Evolutionary conservation across 495 filamentous ascomycete species (phyloP).

Genomic region (Geopyxis carbonaria): DNA sequence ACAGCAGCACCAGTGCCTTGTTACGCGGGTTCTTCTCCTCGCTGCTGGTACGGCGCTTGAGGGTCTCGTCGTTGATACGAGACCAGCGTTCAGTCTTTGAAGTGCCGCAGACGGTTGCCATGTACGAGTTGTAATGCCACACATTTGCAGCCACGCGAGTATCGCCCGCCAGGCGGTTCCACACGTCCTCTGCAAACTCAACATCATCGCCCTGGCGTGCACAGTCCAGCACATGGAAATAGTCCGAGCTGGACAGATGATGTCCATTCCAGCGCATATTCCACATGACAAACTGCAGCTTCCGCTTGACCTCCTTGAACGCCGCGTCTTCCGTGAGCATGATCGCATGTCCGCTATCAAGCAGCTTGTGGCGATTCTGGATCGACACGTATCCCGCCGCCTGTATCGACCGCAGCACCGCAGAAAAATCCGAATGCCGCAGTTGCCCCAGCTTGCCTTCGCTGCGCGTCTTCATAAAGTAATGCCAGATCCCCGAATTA

Average conservation of each 20-base stretch:
- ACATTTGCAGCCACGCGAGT: conserved; percentile 31
- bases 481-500: conserved; percentile 12
- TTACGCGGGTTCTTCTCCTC: conserved; percentile 2
- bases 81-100: conserved; percentile 7
- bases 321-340: neutral
- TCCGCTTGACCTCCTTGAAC: conserved; percentile 11
- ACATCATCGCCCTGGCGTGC: conserved; percentile 34
- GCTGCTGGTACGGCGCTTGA: neutral
- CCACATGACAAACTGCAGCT: conserved; percentile 8
- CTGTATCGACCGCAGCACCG: conserved; percentile 13
- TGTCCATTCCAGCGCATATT: conserved; percentile 15
- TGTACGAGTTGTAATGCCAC: conserved; percentile 40
- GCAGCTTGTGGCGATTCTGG: conserved; percentile 10
- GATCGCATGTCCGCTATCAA: conserved; percentile 1
- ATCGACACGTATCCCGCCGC: conserved; percentile 10
- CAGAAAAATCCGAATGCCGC: conserved; percentile 12
- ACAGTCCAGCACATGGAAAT: conserved; percentile 39
- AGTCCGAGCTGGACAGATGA: conserved; percentile 29
- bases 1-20: conserved; percentile 25
- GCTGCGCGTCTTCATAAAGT: conserved; percentile 6
- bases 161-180: conserved; percentile 31
- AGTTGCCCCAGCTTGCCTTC: conserved; percentile 4
- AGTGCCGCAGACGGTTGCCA: conserved; percentile 18
- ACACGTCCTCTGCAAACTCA: conserved; percentile 32
- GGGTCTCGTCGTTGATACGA: conserved; percentile 7